Evolutionary conservation across 1,284 basidiomycete species (phyloP), one percentile per base, ranked within the genome.

Genomic region (Naganishia liquefaciens): DNA sequence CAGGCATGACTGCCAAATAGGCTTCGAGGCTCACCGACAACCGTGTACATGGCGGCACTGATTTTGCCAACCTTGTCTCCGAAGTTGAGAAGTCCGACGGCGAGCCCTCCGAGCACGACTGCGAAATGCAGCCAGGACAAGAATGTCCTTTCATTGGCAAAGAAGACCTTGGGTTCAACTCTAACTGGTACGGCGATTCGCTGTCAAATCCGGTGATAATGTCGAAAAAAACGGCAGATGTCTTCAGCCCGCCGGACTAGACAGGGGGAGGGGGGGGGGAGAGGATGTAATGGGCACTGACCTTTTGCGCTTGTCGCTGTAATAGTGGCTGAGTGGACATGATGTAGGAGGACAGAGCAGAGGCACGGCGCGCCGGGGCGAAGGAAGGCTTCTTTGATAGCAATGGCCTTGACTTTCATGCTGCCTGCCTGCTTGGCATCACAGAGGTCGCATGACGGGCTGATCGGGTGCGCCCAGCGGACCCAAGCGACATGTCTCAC

Each of bases 261-360:
- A 11, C 13, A 40, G 27, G 25, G n/a, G n/a, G 25, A 27, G 17
- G 17, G 23, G 27, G 21, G 17, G 17, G 23, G 27, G 21, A 27
- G 9, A 15, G 30, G 15, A 27, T 17, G n/a, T 37, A n/a, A 23
- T 11, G 10, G 33, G 7, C 10, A 37, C 33, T 37, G 39, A 60
- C 57, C 57, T 96, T 96, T 60, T 88, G 86, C 2, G 93, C 91
- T n/a, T 94, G 96, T 67, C 96, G 88, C 80, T 98, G 96, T 53
- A 99, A 88, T 52, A 99, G 86, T 23, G 96, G 96, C 79, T 99
- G 96, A 63, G 94, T 97, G n/a, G 96, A 99, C 95, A 98, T 97
- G 17, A 7, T 62, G 19, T 17, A 52, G n/a, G 30, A 15, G 46
- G 25, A 11, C 6, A 23, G 19, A 50, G 30, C 17, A 51, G 5